phyloP scores from a whole-genome alignment of 2,329 filamentous ascomycete species.

The Alternaria arborescens region DNA sequence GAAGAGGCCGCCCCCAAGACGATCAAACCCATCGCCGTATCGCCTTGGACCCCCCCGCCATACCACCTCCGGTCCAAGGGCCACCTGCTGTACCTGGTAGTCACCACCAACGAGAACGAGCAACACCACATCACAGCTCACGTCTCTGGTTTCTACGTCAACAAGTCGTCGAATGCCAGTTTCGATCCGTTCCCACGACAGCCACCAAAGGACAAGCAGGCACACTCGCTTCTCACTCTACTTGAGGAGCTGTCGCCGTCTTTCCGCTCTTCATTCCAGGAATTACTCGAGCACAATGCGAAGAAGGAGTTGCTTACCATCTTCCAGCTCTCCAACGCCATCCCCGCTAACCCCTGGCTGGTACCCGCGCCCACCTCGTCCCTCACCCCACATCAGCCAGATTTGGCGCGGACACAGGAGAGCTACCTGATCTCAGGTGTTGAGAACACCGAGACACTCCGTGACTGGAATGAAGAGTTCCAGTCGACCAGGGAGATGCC shows the following conservation, averaged over 20 bases:
- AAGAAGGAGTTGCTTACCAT: slow-evolving; percentile 87
- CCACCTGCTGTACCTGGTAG: slow-evolving; percentile 87
- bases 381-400: slow-evolving; percentile 76
- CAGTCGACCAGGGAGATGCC: slow-evolving; percentile 95
- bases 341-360: slow-evolving; percentile 91
- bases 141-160: slow-evolving; percentile 95
- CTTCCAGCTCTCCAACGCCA: slow-evolving; percentile 94
- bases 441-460: slow-evolving; percentile 91
- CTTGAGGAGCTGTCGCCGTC: slow-evolving; percentile 82
- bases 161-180: slow-evolving; percentile 93
- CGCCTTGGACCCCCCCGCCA: slow-evolving; percentile 95
- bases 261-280: slow-evolving; percentile 77
- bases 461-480: slow-evolving; percentile 99
- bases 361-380: slow-evolving; percentile 74
- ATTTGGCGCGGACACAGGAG: slow-evolving; percentile 91
- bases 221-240: slow-evolving; percentile 86
- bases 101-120: slow-evolving; percentile 93
- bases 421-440: slow-evolving; percentile 88
- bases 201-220: slow-evolving; percentile 77
- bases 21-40: slow-evolving; percentile 86
- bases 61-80: slow-evolving; percentile 90
- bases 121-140: slow-evolving; percentile 93
- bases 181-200: slow-evolving; percentile 89
- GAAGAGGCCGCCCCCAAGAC: slow-evolving; percentile 82
- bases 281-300: slow-evolving; percentile 84